A percentile compares a stretch with the other conserved stretches of the same genome.
Evolutionary conservation across 345 rosid genomes (phyloP).

Genomic region (Aquilaria malaccensis): DNA sequence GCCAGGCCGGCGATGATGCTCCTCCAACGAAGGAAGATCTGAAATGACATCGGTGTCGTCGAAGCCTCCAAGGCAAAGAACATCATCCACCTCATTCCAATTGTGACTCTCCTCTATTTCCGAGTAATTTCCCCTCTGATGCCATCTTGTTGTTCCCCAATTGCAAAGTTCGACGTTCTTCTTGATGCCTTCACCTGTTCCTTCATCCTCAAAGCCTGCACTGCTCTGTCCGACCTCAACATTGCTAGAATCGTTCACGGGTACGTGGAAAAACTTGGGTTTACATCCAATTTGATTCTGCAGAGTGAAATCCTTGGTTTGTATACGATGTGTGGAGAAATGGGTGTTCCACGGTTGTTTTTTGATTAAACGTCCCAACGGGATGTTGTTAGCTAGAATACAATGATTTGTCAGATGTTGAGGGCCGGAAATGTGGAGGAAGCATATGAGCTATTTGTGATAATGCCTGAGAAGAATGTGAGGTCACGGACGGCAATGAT

Average conservation of each 20-base stretch:
- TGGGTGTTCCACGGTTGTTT: slow-evolving; percentile 21
- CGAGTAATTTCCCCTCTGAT: slow-evolving; percentile 14
- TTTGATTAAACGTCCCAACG: slow-evolving; percentile 32
- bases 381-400: slow-evolving; percentile 34
- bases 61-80: too few species aligned
- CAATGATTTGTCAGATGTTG: slow-evolving; percentile 20
- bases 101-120: too few species aligned
- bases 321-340: slow-evolving; percentile 24
- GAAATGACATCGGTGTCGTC: too few species aligned
- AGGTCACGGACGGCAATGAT: slow-evolving; percentile 28
- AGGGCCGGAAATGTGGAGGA: slow-evolving; percentile 19
- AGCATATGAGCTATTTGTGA: slow-evolving; percentile 16
- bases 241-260: slow-evolving; percentile 25
- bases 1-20: too few species aligned
- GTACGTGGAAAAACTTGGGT: slow-evolving; percentile 29
- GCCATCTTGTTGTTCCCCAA: slow-evolving; percentile 22
- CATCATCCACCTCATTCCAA: too few species aligned
- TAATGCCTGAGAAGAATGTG: slow-evolving; percentile 30
- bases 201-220: slow-evolving; percentile 28
- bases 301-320: slow-evolving; percentile 23
- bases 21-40: too few species aligned
- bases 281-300: slow-evolving; percentile 23
- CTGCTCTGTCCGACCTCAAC: slow-evolving; percentile 7
- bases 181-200: slow-evolving; percentile 34
- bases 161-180: slow-evolving; percentile 19